Evolutionary conservation across 345 rosid genomes (phyloP).

Genomic region (Cardamine chenopodiifolia): DNA sequence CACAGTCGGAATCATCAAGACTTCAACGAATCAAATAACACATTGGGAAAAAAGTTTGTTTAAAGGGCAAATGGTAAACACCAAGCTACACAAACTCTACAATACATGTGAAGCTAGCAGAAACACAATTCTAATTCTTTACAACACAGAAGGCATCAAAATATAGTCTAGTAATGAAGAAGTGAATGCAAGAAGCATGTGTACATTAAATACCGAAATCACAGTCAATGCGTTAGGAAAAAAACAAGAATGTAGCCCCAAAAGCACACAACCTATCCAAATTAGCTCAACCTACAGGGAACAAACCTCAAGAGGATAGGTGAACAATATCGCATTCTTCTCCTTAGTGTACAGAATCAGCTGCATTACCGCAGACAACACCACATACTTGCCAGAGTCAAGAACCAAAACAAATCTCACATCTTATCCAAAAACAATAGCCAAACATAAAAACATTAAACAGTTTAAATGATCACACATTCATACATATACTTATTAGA

Average conservation of each 20-base stretch:
- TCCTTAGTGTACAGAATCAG: constrained; percentile 72
- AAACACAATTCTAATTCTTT: neutral
- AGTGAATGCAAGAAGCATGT: neutral
- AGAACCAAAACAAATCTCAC: too few species aligned
- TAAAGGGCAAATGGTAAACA: neutral
- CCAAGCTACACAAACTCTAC: neutral
- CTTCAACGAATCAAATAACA: neutral
- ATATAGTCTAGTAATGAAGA: neutral
- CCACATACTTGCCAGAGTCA: constrained; percentile 88
- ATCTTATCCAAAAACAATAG: too few species aligned
- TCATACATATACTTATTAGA: neutral
- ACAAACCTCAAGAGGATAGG: constrained; percentile 76
- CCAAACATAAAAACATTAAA: constrained; percentile 1
- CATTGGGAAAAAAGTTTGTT: neutral
- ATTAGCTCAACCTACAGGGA: neutral
- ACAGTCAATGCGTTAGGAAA: neutral
- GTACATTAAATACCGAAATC: too few species aligned
- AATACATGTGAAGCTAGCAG: neutral
- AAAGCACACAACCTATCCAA: neutral
- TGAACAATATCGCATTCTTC: constrained; percentile 78
- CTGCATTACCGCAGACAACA: constrained; percentile 77
- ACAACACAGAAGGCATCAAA: neutral
- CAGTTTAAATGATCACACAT: neutral
- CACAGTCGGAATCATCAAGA: too few species aligned
- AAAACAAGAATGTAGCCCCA: constrained; percentile 4